These are phyloP conservation scores for Globisporangium echinulatum DNA, from an alignment of 352 stramenopile genomes.

Conservation along the genomic window DNA sequence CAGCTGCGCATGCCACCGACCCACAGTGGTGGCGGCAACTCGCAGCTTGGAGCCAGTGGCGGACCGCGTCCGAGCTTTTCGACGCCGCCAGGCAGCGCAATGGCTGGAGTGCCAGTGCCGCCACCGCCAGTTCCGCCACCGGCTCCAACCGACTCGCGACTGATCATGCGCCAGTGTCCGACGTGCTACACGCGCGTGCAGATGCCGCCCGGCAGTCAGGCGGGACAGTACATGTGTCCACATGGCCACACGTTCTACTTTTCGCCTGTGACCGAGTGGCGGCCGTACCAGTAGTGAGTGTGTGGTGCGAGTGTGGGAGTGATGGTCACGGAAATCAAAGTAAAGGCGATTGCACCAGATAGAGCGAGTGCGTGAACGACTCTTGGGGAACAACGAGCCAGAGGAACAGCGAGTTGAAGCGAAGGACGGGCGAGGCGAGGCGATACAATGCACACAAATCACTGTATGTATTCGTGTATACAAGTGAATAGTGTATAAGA, in stretches of 20 bases:
- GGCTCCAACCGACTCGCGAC: slow-evolving; percentile 14
- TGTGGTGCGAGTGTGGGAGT: slow-evolving; percentile 1
- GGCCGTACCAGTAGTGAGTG: slow-evolving; percentile 8
- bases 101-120: background rate
- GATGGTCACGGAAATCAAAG: background rate
- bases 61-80: slow-evolving; percentile 28
- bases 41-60: slow-evolving; percentile 12
- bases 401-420: too few relatives aligned
- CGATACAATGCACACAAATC: too few relatives aligned
- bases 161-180: slow-evolving; percentile 80
- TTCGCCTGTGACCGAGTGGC: slow-evolving; percentile 45
- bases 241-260: slow-evolving; percentile 86
- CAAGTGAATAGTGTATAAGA: too few relatives aligned
- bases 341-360: too few relatives aligned
- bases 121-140: slow-evolving; percentile 7
- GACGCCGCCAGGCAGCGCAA: background rate
- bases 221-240: slow-evolving; percentile 86
- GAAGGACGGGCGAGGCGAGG: too few relatives aligned
- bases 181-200: slow-evolving; percentile 86
- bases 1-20: slow-evolving; percentile 55
- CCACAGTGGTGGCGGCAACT: slow-evolving; percentile 17
- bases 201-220: slow-evolving; percentile 78
- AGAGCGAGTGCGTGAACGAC: background rate
- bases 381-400: background rate
- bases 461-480: too few relatives aligned